These are phyloP conservation scores for Wickerhamomyces sp. DNA, from an alignment of 1,139 yeast genomes.

Conservation along the genomic window DNA sequence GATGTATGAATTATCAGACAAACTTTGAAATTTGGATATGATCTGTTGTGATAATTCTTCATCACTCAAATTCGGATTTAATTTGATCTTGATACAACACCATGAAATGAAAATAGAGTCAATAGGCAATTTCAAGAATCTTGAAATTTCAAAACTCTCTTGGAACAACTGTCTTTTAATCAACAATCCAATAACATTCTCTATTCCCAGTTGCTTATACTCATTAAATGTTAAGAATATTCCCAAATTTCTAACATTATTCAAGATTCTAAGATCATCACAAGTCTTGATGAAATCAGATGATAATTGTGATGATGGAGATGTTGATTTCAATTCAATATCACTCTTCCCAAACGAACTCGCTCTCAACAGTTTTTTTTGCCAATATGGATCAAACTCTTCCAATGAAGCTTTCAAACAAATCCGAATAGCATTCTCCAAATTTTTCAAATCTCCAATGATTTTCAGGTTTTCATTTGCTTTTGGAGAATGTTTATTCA, in stretches of 20 bases:
- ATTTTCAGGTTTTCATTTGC: slow-evolving; percentile 76
- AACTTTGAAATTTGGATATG: slow-evolving; percentile 36
- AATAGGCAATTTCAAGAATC: slow-evolving; percentile 45
- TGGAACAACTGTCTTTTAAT: slow-evolving; percentile 57
- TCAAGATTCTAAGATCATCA: slow-evolving; percentile 60
- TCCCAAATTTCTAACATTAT: slow-evolving; percentile 66
- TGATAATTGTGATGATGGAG: not conserved
- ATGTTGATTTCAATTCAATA: slow-evolving; percentile 10
- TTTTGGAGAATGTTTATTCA: slow-evolving; percentile 67
- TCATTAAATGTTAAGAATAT: slow-evolving; percentile 61
- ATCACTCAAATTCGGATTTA: slow-evolving; percentile 52
- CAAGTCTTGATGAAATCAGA: slow-evolving; percentile 50
- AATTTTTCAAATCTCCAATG: slow-evolving; percentile 37
- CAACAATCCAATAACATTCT: slow-evolving; percentile 52
- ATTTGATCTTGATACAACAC: slow-evolving; percentile 71
- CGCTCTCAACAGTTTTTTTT: slow-evolving; percentile 71
- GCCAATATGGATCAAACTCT: slow-evolving; percentile 76
- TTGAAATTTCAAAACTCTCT: slow-evolving; percentile 58
- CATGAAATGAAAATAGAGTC: slow-evolving; percentile 67
- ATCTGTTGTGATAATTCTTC: slow-evolving; percentile 49
- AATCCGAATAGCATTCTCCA: slow-evolving; percentile 60
- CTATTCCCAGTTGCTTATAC: slow-evolving; percentile 44
- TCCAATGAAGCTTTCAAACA: slow-evolving; percentile 74
- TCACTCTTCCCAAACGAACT: slow-evolving; percentile 80
- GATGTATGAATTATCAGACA: slow-evolving; percentile 32